Base-by-base conservation (phyloP, 441 rosid species). In the Mallotus repandus region DNA sequence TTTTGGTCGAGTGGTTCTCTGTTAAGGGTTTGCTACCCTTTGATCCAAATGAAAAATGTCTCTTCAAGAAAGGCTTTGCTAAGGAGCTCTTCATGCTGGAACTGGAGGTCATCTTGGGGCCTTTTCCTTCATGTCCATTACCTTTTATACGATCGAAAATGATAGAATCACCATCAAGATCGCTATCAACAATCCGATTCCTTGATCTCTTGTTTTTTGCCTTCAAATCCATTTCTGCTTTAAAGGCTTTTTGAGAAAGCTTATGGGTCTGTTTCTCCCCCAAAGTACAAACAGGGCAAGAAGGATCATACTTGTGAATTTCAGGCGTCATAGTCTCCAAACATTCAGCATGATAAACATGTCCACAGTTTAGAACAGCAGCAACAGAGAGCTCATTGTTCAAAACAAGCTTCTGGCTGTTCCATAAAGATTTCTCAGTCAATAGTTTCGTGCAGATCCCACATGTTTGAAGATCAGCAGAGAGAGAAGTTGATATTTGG, bases 311-410 rank as follows among this genome's bases (percentile, higher is more conserved):
- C 81, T 94, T 94, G 79, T 84, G 79, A 58, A 89, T 76, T 77
- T 94, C 98, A 43, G 78, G 84, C 0, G 99, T 96, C 90, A 94
- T 80, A 66, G 81, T 87, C 79, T 96, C 99, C 87, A 96, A 86
- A 88, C 99, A 96, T 49, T 96, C 99, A 49, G 97, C 95, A 73
- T 96, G 99, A 82, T 91, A 94, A 73, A 84, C 91, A 82, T 96
- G 99, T 22, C 98, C 98, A 66, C 99, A 96, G 14, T 77, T 83
- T 77, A 96, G 82, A 74, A 96, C 88, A 50, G 98, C 85, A 50
- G 91, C 91, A 25, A 88, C 92, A 58, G 89, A 77, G 53, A 86
- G 95, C 78, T 92, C 97, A 66, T 83, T 91, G 70, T 77, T 85
- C 66, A 85, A 78, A 41, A 86, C 77, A 15, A 93, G 90, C 82